Conservation (phyloP, 768 basidiomycete genomes). For the Suillus decipiens region DNA sequence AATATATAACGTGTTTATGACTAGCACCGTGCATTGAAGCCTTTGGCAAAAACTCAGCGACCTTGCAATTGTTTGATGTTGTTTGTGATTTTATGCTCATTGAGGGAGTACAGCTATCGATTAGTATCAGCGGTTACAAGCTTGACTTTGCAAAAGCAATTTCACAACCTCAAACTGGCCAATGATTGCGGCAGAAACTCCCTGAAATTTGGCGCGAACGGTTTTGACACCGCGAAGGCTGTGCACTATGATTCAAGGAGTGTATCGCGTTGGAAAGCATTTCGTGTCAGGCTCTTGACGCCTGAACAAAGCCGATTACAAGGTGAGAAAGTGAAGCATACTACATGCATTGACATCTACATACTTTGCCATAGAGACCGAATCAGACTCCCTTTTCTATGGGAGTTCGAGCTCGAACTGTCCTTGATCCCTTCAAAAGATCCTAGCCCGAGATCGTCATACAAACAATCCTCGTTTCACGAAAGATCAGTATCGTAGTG, state of each 20-base stretch:
- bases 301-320: not conserved
- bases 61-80: not conserved
- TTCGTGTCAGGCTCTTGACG: not conserved
- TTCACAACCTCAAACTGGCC: not conserved
- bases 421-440: not conserved
- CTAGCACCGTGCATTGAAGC: not conserved
- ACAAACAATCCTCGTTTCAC: not conserved
- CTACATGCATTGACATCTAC: not conserved
- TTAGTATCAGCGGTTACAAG: not conserved
- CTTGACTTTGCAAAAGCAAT: not conserved
- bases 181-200: not conserved
- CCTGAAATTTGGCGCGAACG: not conserved
- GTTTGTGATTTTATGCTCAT: not conserved
- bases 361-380: not conserved
- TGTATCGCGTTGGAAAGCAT: not conserved
- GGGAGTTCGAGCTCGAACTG: not conserved
- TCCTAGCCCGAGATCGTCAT: not conserved
- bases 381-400: not conserved
- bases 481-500: not conserved
- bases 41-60: not conserved
- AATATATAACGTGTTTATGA: not conserved
- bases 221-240: not conserved
- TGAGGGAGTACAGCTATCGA: not conserved
- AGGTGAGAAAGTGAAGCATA: not conserved
- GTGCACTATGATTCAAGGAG: not conserved